A percentile compares a stretch with the other conserved stretches of the same genome.
Conservation (phyloP, 495 filamentous ascomycete species). For the Aspergillus heteromorphus region DNA sequence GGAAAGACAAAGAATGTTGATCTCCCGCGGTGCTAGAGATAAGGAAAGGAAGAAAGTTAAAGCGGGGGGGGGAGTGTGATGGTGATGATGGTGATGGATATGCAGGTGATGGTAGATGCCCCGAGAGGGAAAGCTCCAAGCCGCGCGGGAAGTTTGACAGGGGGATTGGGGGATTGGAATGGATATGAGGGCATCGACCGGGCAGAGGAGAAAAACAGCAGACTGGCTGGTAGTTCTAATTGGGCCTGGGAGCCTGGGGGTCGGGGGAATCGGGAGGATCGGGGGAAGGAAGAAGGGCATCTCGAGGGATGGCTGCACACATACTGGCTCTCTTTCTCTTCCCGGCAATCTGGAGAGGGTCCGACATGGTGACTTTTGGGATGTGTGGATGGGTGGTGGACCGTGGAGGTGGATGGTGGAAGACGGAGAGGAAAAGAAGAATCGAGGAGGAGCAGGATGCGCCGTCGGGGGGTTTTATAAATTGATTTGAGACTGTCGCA, state of each 20-base stretch:
- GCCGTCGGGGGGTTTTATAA: no score
- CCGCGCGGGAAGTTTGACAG: no score
- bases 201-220: background rate
- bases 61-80: background rate
- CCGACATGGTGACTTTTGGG: no score
- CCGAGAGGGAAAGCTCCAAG: slow-evolving; percentile 9
- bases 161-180: background rate
- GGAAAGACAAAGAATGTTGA: background rate
- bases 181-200: background rate
- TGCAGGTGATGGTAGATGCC: slow-evolving; percentile 4
- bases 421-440: slow-evolving; percentile 1
- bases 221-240: slow-evolving; percentile 8
- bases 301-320: slow-evolving; percentile 1
- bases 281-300: background rate
- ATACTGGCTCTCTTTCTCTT: slow-evolving; percentile 48
- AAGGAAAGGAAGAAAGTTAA: background rate
- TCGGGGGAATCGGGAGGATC: no score
- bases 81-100: slow-evolving; percentile 2
- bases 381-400: background rate
- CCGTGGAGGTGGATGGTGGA: background rate
- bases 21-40: background rate
- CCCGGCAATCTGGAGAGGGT: slow-evolving; percentile 36
- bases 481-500: no score
- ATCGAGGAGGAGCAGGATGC: slow-evolving; percentile 22
- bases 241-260: background rate